Evolutionary conservation across 352 stramenopile genomes (phyloP).

Genomic region (Globisporangium echinulatum): DNA sequence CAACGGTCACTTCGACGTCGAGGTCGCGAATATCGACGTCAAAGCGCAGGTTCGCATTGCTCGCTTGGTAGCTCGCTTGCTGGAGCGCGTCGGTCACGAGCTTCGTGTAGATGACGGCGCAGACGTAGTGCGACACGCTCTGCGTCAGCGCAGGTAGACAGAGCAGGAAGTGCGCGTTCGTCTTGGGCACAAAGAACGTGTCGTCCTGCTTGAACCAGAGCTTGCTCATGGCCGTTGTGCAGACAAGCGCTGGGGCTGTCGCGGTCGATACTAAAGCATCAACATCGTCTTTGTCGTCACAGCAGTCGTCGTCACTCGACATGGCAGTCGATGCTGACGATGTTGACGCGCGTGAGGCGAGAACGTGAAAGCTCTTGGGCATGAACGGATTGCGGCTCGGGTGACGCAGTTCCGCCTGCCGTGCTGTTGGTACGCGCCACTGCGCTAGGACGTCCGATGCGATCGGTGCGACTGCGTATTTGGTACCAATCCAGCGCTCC

Average conservation of each 20-base stretch:
- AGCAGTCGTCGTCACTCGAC: too few species aligned
- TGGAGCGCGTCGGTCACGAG: conserved; percentile 64
- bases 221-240: conserved; percentile 32
- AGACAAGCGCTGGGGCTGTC: conserved; percentile 27
- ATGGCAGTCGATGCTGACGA: too few species aligned
- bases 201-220: conserved; percentile 74
- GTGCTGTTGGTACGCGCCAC: conserved; percentile 15
- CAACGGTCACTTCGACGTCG: conserved; percentile 58
- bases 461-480: conserved; percentile 42
- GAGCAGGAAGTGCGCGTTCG: conserved; percentile 60
- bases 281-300: background rate
- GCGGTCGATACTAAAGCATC: background rate
- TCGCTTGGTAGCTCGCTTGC: conserved; percentile 57
- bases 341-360: too few species aligned
- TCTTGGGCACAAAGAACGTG: conserved; percentile 60
- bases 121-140: conserved; percentile 40
- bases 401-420: conserved; percentile 12
- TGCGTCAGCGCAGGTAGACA: conserved; percentile 40
- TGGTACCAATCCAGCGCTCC: conserved; percentile 59
- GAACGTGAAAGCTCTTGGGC: conserved; percentile 44
- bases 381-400: conserved; percentile 59
- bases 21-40: conserved; percentile 53
- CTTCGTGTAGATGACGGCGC: conserved; percentile 58
- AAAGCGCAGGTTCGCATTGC: conserved; percentile 46
- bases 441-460: conserved; percentile 10